phyloP scores from a whole-genome alignment of 2,329 filamentous ascomycete species.

The Pyricularia pennisetigena region DNA sequence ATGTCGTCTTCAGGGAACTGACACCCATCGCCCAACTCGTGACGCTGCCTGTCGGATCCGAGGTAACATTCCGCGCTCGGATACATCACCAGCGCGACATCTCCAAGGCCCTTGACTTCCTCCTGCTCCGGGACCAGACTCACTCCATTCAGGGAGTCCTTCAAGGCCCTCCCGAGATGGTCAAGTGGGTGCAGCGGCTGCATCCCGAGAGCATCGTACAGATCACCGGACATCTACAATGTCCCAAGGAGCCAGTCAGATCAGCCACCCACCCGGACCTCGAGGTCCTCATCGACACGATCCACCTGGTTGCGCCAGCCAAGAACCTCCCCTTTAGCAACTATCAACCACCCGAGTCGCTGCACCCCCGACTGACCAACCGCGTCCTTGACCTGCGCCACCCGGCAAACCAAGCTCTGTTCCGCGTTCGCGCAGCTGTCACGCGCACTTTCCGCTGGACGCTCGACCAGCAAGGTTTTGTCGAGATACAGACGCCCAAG shows the following conservation, averaged over 20 bases:
- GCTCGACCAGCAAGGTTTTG: slow-evolving; percentile 67
- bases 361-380: slow-evolving; percentile 63
- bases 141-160: slow-evolving; percentile 79
- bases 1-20: slow-evolving; percentile 3
- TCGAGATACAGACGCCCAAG: slow-evolving; percentile 92
- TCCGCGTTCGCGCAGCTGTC: slow-evolving; percentile 75
- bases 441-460: slow-evolving; percentile 70
- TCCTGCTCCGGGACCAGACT: slow-evolving; percentile 78
- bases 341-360: slow-evolving; percentile 45
- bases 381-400: slow-evolving; percentile 78
- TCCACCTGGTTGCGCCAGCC: slow-evolving; percentile 41
- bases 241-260: slow-evolving; percentile 63
- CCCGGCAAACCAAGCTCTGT: slow-evolving; percentile 78
- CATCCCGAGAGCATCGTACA: slow-evolving; percentile 70
- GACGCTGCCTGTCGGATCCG: slow-evolving; percentile 34
- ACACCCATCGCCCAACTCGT: slow-evolving; percentile 12
- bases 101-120: slow-evolving; percentile 73
- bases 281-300: slow-evolving; percentile 58
- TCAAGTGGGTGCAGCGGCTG: slow-evolving; percentile 80
- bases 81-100: slow-evolving; percentile 73
- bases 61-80: slow-evolving; percentile 58
- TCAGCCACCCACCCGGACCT: slow-evolving; percentile 67
- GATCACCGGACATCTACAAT: slow-evolving; percentile 63
- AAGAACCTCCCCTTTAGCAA: slow-evolving; percentile 40
- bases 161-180: slow-evolving; percentile 43